Evolutionary conservation across 2,329 filamentous ascomycete species (phyloP), one percentile per base, ranked within the genome.

Genomic region (Metarhizium sp.): DNA sequence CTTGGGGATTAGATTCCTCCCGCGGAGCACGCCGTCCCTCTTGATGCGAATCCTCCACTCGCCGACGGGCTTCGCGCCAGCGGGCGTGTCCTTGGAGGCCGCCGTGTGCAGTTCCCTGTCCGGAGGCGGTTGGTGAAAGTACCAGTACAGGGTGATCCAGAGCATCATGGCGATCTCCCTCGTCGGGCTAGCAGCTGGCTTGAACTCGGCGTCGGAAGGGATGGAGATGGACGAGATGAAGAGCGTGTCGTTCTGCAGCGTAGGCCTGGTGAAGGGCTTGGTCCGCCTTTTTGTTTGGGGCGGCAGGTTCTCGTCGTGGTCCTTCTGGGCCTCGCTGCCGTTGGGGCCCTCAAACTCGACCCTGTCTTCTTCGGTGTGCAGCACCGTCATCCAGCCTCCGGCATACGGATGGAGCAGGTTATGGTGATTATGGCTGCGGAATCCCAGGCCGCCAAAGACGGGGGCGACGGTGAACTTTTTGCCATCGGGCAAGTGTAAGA

Each of bases 91-190:
- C 60, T 78, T 80, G 1, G 85, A 88, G 0, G 80, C 75, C 5
- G 82, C 74, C 6, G 82, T 88, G 18, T 78, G 77, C 38, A 94
- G 66, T 51, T 82, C 79, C 0, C 80, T 77, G 25, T 79, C 76
- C 0, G 92, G 92, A 62, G 86, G 80, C 1, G 84, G 80, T 69
- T 95, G 90, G 72, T 96, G 92, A 64, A 96, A 97, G 75, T 97
- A 97, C 92, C 92, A 97, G 75, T 90, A 96, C 46, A 97, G 76
- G 1, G 90, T 92, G 38, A 91, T 84, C 89, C 90, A 97, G 6
- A 97, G 79, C 87, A 96, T 95, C 89, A 96, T 91, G 61, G 92
- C 92, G 58, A 96, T 89, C 72, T 95, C 89, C 48, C 92, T 79
- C 1, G 90, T 94, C 0, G 90, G 90, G 59, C 90, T 95, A 14